Conservation (phyloP, 768 basidiomycete genomes). For the Leccinellum albellum region DNA sequence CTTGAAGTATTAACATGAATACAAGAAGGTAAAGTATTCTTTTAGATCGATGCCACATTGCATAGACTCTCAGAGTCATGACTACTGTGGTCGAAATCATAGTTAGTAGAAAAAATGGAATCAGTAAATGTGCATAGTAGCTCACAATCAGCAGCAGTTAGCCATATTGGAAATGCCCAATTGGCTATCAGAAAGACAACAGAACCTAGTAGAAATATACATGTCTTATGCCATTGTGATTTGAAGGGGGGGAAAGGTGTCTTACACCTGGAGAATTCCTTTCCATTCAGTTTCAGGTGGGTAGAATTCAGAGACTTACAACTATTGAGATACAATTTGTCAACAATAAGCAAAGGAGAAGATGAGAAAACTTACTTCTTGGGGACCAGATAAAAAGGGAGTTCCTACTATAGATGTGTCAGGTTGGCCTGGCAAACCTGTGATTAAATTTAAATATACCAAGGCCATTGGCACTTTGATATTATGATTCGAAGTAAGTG, state of each 20-base stretch:
- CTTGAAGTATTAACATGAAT: neutral
- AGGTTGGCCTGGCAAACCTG: neutral
- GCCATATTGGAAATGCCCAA: neutral
- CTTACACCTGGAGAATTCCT: neutral
- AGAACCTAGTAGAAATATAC: too few relatives aligned
- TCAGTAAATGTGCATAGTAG: neutral
- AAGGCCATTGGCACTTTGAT: neutral
- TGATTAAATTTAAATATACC: too few relatives aligned
- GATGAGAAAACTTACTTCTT: neutral
- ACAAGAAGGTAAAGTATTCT: neutral
- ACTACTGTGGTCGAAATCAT: neutral
- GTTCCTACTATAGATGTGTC: neutral
- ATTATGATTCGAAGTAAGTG: neutral
- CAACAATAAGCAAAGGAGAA: neutral
- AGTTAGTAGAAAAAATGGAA: neutral
- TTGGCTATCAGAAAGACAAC: neutral
- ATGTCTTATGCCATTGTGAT: neutral
- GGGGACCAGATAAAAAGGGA: neutral
- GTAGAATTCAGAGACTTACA: neutral
- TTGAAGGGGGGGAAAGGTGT: neutral
- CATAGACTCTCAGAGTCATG: neutral
- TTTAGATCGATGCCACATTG: neutral
- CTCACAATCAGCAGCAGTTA: neutral
- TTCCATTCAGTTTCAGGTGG: neutral
- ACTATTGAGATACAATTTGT: neutral